These are phyloP conservation scores for Mycogone perniciosa DNA, from an alignment of 2,329 filamentous ascomycete genomes.

Conservation along the genomic window DNA sequence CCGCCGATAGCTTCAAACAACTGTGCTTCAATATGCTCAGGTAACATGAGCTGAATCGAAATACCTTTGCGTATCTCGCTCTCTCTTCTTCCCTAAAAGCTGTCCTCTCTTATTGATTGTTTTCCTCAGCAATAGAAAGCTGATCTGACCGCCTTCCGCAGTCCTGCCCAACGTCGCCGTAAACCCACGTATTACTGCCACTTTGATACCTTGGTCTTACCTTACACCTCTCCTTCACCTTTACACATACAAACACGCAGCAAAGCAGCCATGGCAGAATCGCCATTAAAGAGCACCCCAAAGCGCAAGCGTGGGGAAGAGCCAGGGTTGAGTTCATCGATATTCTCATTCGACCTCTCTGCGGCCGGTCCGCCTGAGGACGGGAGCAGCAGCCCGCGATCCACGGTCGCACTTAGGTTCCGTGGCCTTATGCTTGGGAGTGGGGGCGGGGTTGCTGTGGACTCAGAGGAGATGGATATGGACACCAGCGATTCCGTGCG, in stretches of 20 bases:
- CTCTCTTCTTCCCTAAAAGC: background rate
- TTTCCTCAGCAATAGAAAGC: background rate
- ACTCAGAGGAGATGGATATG: slow-evolving; percentile 21
- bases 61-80: background rate
- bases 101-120: background rate
- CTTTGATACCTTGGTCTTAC: too few relatives aligned
- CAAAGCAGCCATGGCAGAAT: slow-evolving; percentile 10
- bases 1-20: background rate
- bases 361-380: slow-evolving; percentile 32
- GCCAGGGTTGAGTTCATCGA: slow-evolving; percentile 26
- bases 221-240: background rate
- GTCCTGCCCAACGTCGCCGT: background rate
- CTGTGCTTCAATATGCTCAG: background rate
- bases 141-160: background rate
- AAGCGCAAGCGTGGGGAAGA: slow-evolving; percentile 42
- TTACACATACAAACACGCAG: background rate
- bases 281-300: slow-evolving; percentile 28
- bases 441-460: slow-evolving; percentile 38
- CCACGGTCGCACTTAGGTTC: slow-evolving; percentile 47
- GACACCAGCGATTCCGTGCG: slow-evolving; percentile 27
- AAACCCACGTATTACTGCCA: background rate
- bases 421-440: slow-evolving; percentile 41
- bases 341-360: slow-evolving; percentile 42
- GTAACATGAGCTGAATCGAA: background rate
- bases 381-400: slow-evolving; percentile 47